These are phyloP conservation scores for Kwoniella sp. DNA, from an alignment of 768 basidiomycete genomes.

Conservation along the genomic window DNA sequence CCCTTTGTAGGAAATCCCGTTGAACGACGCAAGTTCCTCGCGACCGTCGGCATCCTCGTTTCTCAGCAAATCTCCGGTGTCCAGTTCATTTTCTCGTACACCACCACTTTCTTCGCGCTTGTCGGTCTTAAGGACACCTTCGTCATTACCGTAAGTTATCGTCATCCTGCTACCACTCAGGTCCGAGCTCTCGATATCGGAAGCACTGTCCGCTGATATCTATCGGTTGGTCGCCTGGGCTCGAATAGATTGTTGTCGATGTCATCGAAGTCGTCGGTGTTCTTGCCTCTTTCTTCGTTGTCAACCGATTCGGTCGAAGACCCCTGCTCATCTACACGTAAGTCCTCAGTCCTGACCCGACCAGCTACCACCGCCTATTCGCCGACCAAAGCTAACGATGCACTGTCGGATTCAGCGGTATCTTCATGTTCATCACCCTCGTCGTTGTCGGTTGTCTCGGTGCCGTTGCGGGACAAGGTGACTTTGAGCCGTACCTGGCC, in stretches of 20 bases:
- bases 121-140: constrained; percentile 48
- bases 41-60: constrained; percentile 54
- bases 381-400: background rate
- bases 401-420: constrained; percentile 20
- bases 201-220: too few species aligned
- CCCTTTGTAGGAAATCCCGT: constrained; percentile 32
- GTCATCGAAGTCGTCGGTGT: constrained; percentile 49
- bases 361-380: background rate
- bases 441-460: constrained; percentile 53
- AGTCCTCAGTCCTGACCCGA: constrained; percentile 8
- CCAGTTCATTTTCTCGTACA: constrained; percentile 52
- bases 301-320: constrained; percentile 52
- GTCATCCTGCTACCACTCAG: background rate
- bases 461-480: constrained; percentile 40
- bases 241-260: constrained; percentile 50
- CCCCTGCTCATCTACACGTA: constrained; percentile 49
- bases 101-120: constrained; percentile 45
- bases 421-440: constrained; percentile 52
- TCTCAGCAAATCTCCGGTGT: constrained; percentile 55
- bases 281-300: constrained; percentile 46
- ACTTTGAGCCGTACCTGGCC: constrained; percentile 36
- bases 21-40: constrained; percentile 51
- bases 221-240: too few species aligned
- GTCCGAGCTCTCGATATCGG: too few species aligned
- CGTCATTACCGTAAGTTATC: constrained; percentile 40